Evolutionary conservation across 148 eudicot species (phyloP), one percentile per base, ranked within the genome.

Genomic region (Arctostaphylos glauca): DNA sequence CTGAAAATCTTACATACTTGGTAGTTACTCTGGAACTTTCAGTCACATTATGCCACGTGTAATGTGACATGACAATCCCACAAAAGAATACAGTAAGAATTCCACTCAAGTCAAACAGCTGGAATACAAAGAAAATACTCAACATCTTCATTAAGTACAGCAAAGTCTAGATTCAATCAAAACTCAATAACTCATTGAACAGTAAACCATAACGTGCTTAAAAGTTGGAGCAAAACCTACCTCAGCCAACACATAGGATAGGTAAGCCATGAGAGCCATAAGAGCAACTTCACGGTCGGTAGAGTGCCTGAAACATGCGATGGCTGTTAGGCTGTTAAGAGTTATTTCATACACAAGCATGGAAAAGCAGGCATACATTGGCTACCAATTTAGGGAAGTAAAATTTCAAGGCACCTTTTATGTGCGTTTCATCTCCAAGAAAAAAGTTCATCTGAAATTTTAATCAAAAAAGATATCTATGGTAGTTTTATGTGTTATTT

Each of bases 51-150:
- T 91, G 92, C 92, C 90, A 91, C 19, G 92, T 86, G 78, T 91
- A 91, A 79, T 91, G 93, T 74, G 93, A 91, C 93, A 89, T 91
- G 49, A 88, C 88, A 76, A 91, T 89, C 83, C 92, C 93, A 81
- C 93, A 91, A 81, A 91, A 86, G 81, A 91, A 91, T 49, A 89
- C 92, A 14, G 93, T 88, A 74, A 91, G 88, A 86, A 91, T 91
- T 81, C 92, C 93, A 81, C 93, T 91, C 76, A 88, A 85, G 81
- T 87, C 52, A 84, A 84, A 53, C 62, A 91, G 84, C 93, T 91
- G 90, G 70, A 89, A 49, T 78, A 54, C 60, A 55, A 73, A 47
- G 67, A 64, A 64, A 86, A 77, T 4, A 79, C 6, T 53, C 47
- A 72, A 68, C 14, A 49, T 9, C 31, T 66, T 46, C 25, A 15